Evolutionary conservation across 179 eudicot genomes (phyloP).

Genomic region (Beta macrorhiza): DNA sequence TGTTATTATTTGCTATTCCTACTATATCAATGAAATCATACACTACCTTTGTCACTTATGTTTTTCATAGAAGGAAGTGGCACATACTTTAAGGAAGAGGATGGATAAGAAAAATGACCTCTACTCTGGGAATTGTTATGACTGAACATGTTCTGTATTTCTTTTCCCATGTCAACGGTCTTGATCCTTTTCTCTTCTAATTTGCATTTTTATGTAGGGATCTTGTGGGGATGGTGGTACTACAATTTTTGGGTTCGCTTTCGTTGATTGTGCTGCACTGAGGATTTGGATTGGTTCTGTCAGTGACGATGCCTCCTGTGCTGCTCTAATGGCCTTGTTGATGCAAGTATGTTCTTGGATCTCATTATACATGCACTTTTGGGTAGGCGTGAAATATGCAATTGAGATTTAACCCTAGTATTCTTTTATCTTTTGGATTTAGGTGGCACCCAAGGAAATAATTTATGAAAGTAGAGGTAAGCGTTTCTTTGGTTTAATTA

Average conservation of each 20-base stretch:
- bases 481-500: background rate
- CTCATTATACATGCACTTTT: slow-evolving; percentile 6
- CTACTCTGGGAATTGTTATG: background rate
- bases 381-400: slow-evolving; percentile 3
- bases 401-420: background rate
- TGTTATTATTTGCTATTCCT: too few species aligned
- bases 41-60: too few species aligned
- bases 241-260: slow-evolving; percentile 79
- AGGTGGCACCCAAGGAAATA: slow-evolving; percentile 96
- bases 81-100: too few species aligned
- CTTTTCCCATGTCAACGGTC: background rate
- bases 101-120: background rate
- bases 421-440: slow-evolving; percentile 14
- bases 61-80: too few species aligned
- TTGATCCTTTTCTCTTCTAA: slow-evolving; percentile 2
- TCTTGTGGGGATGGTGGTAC: slow-evolving; percentile 54
- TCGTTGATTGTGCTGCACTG: slow-evolving; percentile 93
- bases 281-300: slow-evolving; percentile 93
- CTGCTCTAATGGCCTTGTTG: slow-evolving; percentile 90
- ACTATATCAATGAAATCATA: too few species aligned
- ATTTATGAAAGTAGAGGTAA: slow-evolving; percentile 74
- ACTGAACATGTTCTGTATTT: background rate
- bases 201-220: slow-evolving; percentile 42
- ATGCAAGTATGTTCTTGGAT: slow-evolving; percentile 68
- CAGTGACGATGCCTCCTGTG: slow-evolving; percentile 82